Evolutionary conservation across 495 filamentous ascomycete genomes (phyloP).

Genomic region (Annulohypoxylon stygium): DNA sequence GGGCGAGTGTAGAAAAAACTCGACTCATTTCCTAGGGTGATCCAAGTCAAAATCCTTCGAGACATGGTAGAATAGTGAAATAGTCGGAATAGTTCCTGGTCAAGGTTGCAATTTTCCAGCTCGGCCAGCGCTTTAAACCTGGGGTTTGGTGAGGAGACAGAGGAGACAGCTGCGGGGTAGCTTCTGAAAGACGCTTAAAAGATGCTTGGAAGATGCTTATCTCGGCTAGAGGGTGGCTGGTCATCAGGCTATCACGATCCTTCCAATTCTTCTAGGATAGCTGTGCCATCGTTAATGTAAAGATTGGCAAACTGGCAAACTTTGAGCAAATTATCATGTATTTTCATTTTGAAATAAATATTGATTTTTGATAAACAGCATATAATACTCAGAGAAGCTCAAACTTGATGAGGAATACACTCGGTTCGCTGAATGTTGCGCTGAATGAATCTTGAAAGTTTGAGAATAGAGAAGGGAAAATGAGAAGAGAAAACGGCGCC

Average conservation of each 20-base stretch:
- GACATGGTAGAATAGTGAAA: constrained; percentile 28
- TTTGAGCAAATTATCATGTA: not conserved
- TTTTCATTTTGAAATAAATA: too few species aligned
- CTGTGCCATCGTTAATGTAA: not conserved
- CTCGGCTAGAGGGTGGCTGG: constrained; percentile 15
- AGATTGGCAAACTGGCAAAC: constrained; percentile 1
- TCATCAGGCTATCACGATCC: constrained; percentile 1
- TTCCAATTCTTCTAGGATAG: not conserved
- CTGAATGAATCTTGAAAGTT: constrained; percentile 20
- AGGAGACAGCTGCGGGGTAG: constrained; percentile 35
- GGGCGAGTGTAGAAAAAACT: constrained; percentile 15
- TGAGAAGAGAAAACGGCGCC: too few species aligned
- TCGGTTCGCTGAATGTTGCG: constrained; percentile 14
- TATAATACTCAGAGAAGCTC: not conserved
- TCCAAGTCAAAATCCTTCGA: constrained; percentile 27
- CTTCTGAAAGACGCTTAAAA: constrained; percentile 1
- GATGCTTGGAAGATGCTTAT: not conserved
- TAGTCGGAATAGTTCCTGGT: constrained; percentile 20
- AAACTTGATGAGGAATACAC: not conserved
- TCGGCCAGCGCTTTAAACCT: constrained; percentile 27
- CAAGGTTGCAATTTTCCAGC: constrained; percentile 41
- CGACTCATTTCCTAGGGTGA: constrained; percentile 10
- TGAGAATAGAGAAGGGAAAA: too few species aligned
- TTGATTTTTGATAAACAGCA: too few species aligned
- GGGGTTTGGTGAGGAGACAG: constrained; percentile 37